A percentile compares a stretch with the other conserved stretches of the same genome.
phyloP scores from a whole-genome alignment of 2,329 filamentous ascomycete species.

The Calonectria multiphialidica region DNA sequence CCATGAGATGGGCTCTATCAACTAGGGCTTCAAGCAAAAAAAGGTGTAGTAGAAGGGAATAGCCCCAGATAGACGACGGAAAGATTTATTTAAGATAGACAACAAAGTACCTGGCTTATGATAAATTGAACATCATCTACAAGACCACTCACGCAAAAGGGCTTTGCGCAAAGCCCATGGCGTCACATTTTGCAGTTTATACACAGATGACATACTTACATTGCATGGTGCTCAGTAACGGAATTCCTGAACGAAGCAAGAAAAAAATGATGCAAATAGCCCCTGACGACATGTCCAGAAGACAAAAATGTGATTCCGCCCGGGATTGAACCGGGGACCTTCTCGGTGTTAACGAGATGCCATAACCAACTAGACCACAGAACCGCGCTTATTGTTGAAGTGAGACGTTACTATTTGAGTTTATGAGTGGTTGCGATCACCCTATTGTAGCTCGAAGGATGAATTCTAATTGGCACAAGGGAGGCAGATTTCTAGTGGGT shows the following conservation, averaged over 20 bases:
- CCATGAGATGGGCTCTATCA: neutral
- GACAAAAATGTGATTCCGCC: constrained; percentile 36
- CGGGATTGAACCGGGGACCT: constrained; percentile 39
- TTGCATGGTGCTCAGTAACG: neutral
- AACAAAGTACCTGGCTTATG: no score
- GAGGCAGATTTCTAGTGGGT: no score
- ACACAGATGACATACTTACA: no score
- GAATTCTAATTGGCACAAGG: no score
- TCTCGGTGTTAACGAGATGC: constrained; percentile 40
- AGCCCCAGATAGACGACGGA: neutral
- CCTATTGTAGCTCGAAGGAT: no score
- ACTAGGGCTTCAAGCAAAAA: neutral
- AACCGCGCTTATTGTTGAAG: constrained; percentile 26
- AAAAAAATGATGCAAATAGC: neutral
- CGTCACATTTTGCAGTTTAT: no score
- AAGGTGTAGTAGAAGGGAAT: neutral
- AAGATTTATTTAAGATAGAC: no score
- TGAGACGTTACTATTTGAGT: fast-evolving
- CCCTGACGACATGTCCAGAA: neutral
- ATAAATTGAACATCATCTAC: no score
- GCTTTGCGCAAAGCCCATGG: no score
- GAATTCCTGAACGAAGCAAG: neutral
- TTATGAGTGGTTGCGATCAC: neutral
- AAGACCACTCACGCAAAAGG: no score
- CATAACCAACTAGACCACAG: constrained; percentile 42